Evolutionary conservation across 2,329 filamentous ascomycete genomes (phyloP).

Genomic region (Calonectria henricotiae): DNA sequence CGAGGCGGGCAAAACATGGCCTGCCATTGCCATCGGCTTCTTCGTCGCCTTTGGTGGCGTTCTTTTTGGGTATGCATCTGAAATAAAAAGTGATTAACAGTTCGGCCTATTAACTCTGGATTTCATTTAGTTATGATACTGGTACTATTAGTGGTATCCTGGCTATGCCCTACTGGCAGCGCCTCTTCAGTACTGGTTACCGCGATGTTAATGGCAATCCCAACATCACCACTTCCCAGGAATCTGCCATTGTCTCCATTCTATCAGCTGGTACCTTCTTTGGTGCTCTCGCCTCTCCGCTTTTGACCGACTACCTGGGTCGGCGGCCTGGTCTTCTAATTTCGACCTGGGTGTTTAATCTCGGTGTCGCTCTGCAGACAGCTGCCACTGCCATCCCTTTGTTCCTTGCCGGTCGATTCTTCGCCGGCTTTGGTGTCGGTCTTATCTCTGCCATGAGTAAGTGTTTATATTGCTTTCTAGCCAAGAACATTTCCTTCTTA

Average conservation of each 20-base stretch:
- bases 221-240: background rate
- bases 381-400: slow-evolving; percentile 74
- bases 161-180: slow-evolving; percentile 6
- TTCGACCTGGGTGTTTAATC: slow-evolving; percentile 75
- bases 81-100: too few relatives aligned
- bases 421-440: slow-evolving; percentile 83
- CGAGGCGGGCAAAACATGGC: background rate
- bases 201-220: background rate
- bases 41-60: slow-evolving; percentile 4
- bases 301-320: slow-evolving; percentile 77
- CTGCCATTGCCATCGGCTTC: background rate
- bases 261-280: background rate
- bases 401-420: slow-evolving; percentile 80
- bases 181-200: background rate
- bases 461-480: slow-evolving; percentile 41
- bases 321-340: slow-evolving; percentile 76
- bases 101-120: too few relatives aligned
- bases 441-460: slow-evolving; percentile 78
- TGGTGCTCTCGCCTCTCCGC: slow-evolving; percentile 71
- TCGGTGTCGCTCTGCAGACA: slow-evolving; percentile 79
- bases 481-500: too few relatives aligned
- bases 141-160: background rate
- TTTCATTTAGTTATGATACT: background rate
- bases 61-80: background rate
- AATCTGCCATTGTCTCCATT: background rate